phyloP scores from a whole-genome alignment of 352 stramenopile species.

The Pythium oligandrum region DNA sequence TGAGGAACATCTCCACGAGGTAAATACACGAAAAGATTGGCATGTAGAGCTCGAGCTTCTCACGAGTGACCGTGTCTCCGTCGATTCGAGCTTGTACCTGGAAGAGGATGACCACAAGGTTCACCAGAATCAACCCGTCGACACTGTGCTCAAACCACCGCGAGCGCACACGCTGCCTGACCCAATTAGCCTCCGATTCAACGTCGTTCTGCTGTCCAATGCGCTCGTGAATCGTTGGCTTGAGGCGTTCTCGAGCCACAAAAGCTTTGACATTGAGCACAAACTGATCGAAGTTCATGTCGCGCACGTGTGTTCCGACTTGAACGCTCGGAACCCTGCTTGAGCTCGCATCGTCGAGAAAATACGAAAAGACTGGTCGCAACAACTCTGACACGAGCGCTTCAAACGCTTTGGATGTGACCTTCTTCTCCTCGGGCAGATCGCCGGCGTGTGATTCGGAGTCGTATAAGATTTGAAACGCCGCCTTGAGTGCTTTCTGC shows the following conservation, averaged over 20 bases:
- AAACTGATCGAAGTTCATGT: constrained; percentile 13
- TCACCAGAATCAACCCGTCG: constrained; percentile 38
- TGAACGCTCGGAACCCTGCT: too few species aligned
- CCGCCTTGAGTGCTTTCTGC: constrained; percentile 42
- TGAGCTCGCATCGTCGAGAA: background rate
- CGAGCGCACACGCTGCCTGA: constrained; percentile 6
- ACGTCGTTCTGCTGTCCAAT: constrained; percentile 17
- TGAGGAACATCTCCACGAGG: constrained; percentile 79
- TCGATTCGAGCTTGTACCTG: constrained; percentile 51
- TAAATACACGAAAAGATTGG: constrained; percentile 69
- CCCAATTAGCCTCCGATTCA: constrained; percentile 2
- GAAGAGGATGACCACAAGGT: constrained; percentile 40
- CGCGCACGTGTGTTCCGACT: background rate
- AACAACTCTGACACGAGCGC: constrained; percentile 14
- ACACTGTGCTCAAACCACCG: constrained; percentile 33
- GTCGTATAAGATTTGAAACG: constrained; percentile 34
- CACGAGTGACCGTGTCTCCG: constrained; percentile 12
- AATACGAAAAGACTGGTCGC: constrained; percentile 14
- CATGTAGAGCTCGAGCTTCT: constrained; percentile 49
- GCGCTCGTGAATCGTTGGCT: background rate
- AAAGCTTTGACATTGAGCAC: constrained; percentile 16
- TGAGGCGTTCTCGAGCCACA: constrained; percentile 7
- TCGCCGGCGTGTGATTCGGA: background rate
- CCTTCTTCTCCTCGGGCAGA: constrained; percentile 8
- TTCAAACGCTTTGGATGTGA: constrained; percentile 10